These are phyloP conservation scores for Dactylellina drechsleri DNA, from an alignment of 2,329 filamentous ascomycete species.

Conservation along the genomic window DNA sequence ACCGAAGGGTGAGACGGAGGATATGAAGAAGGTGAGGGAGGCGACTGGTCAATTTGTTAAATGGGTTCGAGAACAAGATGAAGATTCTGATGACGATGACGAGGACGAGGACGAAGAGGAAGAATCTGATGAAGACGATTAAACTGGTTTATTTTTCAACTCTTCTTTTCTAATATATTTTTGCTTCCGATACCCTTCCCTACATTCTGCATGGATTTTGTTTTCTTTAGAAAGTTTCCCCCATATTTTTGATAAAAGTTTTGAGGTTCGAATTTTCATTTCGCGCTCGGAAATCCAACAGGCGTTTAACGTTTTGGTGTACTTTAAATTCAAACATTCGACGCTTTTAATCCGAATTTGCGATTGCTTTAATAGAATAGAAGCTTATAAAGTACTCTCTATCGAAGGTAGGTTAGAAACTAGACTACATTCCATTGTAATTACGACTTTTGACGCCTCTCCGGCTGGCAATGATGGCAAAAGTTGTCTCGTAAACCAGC, in stretches of 20 bases:
- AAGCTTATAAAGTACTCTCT: too few relatives aligned
- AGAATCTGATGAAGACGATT: slow-evolving; percentile 3
- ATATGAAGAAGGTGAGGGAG: slow-evolving; percentile 75
- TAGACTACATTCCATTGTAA: too few relatives aligned
- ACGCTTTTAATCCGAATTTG: too few relatives aligned
- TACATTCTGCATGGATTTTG: not conserved
- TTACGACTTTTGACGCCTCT: too few relatives aligned
- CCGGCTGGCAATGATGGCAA: too few relatives aligned
- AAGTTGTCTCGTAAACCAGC: too few relatives aligned
- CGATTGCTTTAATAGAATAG: too few relatives aligned
- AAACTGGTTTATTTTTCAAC: not conserved
- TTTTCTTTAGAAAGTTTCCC: not conserved
- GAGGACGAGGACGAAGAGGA: slow-evolving; percentile 3
- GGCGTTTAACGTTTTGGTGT: too few relatives aligned
- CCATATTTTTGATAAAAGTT: slow-evolving; percentile 1
- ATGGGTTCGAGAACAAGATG: slow-evolving; percentile 73
- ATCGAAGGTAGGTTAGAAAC: too few relatives aligned
- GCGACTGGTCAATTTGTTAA: slow-evolving; percentile 80
- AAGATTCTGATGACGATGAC: slow-evolving; percentile 68
- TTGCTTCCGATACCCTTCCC: not conserved
- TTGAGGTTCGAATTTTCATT: not conserved
- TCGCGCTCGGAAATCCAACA: too few relatives aligned
- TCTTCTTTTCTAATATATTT: not conserved
- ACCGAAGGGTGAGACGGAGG: slow-evolving; percentile 71
- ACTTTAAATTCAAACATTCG: too few relatives aligned